phyloP scores from a whole-genome alignment of 2,329 filamentous ascomycete genomes.

The Microdochium paspali region DNA sequence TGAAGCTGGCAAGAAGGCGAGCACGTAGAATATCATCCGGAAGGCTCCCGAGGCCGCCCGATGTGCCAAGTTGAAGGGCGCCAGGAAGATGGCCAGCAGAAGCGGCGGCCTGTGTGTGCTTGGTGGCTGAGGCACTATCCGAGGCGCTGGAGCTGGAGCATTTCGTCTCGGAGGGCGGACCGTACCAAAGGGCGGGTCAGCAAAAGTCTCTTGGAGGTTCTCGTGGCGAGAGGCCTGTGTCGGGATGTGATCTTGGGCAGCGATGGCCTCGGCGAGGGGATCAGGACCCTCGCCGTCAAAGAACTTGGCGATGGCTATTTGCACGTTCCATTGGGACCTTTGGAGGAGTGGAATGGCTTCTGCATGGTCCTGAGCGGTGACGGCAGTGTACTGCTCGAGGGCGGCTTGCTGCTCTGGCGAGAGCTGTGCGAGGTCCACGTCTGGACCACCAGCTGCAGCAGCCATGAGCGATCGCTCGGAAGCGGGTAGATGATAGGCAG shows the following conservation, averaged over 20 bases:
- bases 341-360: slow-evolving; percentile 72
- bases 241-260: slow-evolving; percentile 51
- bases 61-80: slow-evolving; percentile 74
- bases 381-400: slow-evolving; percentile 77
- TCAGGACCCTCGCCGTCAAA: slow-evolving; percentile 92
- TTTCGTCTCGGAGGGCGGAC: slow-evolving; percentile 19
- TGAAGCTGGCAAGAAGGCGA: slow-evolving; percentile 69
- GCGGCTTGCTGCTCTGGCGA: slow-evolving; percentile 71
- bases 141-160: slow-evolving; percentile 60
- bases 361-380: slow-evolving; percentile 73
- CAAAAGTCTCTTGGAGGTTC: slow-evolving; percentile 58
- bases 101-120: slow-evolving; percentile 63
- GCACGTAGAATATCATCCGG: slow-evolving; percentile 64
- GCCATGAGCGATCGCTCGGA: slow-evolving; percentile 22
- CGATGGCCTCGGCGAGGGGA: slow-evolving; percentile 66
- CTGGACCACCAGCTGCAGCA: slow-evolving; percentile 28
- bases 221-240: slow-evolving; percentile 58
- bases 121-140: slow-evolving; percentile 72
- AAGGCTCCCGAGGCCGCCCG: slow-evolving; percentile 60
- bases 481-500: too few species aligned
- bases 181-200: slow-evolving; percentile 21
- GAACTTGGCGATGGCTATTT: slow-evolving; percentile 96
- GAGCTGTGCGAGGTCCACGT: slow-evolving; percentile 56
- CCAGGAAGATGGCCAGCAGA: slow-evolving; percentile 67
- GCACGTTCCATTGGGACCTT: slow-evolving; percentile 92